A percentile compares a stretch with the other conserved stretches of the same genome.
Evolutionary conservation across 345 rosid genomes (phyloP).

Genomic region (Turnera subulata): DNA sequence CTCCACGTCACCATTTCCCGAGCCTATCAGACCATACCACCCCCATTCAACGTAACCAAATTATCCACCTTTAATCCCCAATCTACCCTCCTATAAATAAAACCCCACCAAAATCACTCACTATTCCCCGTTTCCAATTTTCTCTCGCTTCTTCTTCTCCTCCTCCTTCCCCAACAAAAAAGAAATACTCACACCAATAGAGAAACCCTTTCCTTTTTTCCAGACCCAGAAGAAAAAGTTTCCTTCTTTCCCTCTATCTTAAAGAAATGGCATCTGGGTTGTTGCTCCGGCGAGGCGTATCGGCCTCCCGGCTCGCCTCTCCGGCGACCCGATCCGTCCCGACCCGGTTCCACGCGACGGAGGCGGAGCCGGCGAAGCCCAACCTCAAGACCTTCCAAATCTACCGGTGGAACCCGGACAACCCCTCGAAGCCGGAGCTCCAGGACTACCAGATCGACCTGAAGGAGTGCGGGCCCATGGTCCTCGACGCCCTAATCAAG

Average conservation of each 20-base stretch:
- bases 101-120: no score
- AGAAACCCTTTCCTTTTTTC: no score
- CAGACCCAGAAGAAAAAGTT: no score
- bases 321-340: constrained; percentile 32
- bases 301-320: constrained; percentile 6
- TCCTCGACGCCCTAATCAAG: constrained; percentile 90
- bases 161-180: no score
- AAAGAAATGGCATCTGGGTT: constrained; percentile 17
- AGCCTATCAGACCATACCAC: no score
- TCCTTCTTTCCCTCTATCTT: not conserved
- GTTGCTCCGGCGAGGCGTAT: constrained; percentile 11
- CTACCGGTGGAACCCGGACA: constrained; percentile 91
- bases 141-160: no score
- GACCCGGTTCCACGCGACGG: constrained; percentile 45
- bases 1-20: no score
- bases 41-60: no score
- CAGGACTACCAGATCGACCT: constrained; percentile 70
- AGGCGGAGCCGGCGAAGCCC: constrained; percentile 36
- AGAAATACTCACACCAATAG: no score
- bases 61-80: not conserved
- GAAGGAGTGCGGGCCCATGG: constrained; percentile 93
- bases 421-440: constrained; percentile 65
- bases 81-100: constrained; percentile 9
- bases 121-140: not conserved
- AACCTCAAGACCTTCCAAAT: constrained; percentile 75